Evolutionary conservation across 2,329 filamentous ascomycete genomes (phyloP), one percentile per base, ranked within the genome.

Genomic region (Exophiala aquamarina): DNA sequence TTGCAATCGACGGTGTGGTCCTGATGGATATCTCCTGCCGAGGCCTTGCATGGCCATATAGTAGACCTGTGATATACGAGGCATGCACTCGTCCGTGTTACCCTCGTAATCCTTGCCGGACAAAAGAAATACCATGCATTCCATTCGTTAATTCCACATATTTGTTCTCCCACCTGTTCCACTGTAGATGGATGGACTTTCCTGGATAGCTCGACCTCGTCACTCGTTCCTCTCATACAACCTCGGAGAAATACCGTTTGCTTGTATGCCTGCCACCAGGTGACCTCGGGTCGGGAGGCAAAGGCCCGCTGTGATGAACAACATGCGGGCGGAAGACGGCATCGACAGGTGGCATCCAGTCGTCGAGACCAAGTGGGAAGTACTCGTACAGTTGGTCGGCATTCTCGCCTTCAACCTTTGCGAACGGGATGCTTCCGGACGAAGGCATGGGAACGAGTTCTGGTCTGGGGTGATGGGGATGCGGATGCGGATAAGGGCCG

Each of bases 341-440:
- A 66, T 95, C 89, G 3, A 94, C 88, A 1, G 89, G 89, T 2
- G 87, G 87, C 81, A 91, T 89, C 84, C 81, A 96, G 62, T 96
- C 91, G 65, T 96, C 90, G 49, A 95, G 71, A 39, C 86, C 90
- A 13, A 97, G 75, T 0, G 91, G 91, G 56, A 97, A 96, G 64
- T 97, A 96, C 69, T 97, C 91, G 64, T 96, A 96, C 14, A 96
- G 72, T 56, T 91, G 73, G 67, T 96, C 91, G 1, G 84, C 84
- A 58, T 43, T 54, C 15, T 57, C 52, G 4, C 51, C 46, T 6
- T 52, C 54, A 9, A 36, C 35, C 20, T 28, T 34, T 6, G 23
- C 23, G 43, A 46, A 54, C 8, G 50, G 34, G 2, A 48, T 33
- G 13, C 45, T 42, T 6, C 23, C 23, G 11, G 23, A 26, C 15